A percentile compares a stretch with the other conserved stretches of the same genome.
Evolutionary conservation across 2,329 filamentous ascomycete species (phyloP).

Genomic region (Ceratocystis variospora): DNA sequence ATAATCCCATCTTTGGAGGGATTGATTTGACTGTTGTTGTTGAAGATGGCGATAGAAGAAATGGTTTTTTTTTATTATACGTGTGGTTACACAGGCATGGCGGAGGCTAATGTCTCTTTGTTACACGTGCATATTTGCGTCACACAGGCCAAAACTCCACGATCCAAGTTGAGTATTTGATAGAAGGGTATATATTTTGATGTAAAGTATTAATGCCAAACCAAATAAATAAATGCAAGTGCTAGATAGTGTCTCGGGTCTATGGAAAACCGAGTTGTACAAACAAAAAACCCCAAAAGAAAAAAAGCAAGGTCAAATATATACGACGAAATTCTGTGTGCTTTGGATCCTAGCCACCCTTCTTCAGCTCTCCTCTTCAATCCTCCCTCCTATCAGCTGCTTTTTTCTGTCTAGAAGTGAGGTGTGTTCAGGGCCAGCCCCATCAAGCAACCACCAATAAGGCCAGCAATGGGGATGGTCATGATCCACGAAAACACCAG

Average conservation of each 20-base stretch:
- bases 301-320: neutral
- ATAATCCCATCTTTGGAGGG: neutral
- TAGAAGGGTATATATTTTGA: constrained; percentile 10
- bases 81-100: neutral
- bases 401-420: constrained; percentile 8
- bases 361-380: neutral
- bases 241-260: neutral
- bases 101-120: neutral
- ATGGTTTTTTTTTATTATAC: neutral
- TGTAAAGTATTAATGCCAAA: constrained; percentile 4
- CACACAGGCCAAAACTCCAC: neutral
- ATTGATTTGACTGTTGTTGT: neutral
- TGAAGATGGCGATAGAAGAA: neutral
- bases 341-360: neutral
- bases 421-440: constrained; percentile 31
- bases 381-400: neutral
- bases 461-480: constrained; percentile 32
- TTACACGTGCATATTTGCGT: neutral
- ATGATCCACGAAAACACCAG: constrained; percentile 48
- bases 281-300: neutral
- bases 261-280: neutral
- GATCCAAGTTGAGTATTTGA: neutral
- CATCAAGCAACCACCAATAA: constrained; percentile 31
- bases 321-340: neutral
- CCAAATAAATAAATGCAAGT: neutral